A percentile compares a stretch with the other conserved stretches of the same genome.
Evolutionary conservation across 2,329 filamentous ascomycete species (phyloP).

Genomic region (Zasmidium cellare): DNA sequence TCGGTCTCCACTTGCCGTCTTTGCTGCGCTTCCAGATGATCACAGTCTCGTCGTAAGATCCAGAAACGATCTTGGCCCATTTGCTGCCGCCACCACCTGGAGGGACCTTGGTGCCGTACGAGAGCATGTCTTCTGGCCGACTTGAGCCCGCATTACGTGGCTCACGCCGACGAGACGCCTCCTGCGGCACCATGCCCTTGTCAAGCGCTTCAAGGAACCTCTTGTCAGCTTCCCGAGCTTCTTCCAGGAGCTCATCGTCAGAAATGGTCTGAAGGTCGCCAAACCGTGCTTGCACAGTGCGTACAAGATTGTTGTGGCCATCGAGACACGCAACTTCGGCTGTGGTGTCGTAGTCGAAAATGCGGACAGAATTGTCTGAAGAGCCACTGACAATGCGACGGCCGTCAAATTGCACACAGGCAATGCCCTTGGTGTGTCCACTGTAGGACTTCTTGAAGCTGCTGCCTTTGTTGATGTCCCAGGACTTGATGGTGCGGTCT

Average conservation of each 20-base stretch:
- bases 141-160: conserved; percentile 68
- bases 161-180: conserved; percentile 35
- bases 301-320: conserved; percentile 80
- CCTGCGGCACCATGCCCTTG: conserved; percentile 42
- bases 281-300: conserved; percentile 93
- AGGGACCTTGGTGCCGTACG: conserved; percentile 81
- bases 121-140: conserved; percentile 72
- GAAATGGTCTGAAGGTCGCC: conserved; percentile 78
- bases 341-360: conserved; percentile 83
- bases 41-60: conserved; percentile 93
- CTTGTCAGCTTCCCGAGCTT: conserved; percentile 71
- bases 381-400: conserved; percentile 92
- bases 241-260: conserved; percentile 68
- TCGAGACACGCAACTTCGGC: conserved; percentile 86
- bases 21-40: conserved; percentile 81
- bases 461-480: conserved; percentile 80
- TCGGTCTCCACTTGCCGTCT: conserved; percentile 80
- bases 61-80: conserved; percentile 94
- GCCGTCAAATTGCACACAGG: conserved; percentile 95
- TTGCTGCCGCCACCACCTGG: conserved; percentile 86
- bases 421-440: conserved; percentile 92
- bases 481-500: conserved; percentile 89
- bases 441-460: conserved; percentile 71
- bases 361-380: conserved; percentile 92
- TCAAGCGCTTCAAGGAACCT: conserved; percentile 65